A percentile compares a stretch with the other conserved stretches of the same genome.
These are phyloP conservation scores for Gautieria morchelliformis DNA, from an alignment of 768 basidiomycete genomes.

Conservation along the genomic window DNA sequence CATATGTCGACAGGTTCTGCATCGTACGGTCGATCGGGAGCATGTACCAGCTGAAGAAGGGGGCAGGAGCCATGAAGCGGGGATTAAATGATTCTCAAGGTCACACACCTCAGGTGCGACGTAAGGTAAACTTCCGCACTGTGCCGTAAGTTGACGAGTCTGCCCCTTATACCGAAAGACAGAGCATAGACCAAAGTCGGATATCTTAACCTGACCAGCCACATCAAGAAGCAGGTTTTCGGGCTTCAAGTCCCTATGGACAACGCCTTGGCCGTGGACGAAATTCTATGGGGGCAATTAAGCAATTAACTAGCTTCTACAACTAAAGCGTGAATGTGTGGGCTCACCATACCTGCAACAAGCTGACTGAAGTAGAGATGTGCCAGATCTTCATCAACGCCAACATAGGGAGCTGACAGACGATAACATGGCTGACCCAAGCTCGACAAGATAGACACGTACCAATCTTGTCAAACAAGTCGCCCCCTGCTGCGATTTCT, in stretches of 20 bases:
- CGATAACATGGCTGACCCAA: background rate
- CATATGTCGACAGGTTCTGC: slow-evolving; percentile 95
- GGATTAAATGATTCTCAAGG: background rate
- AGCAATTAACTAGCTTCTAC: background rate
- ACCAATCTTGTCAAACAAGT: slow-evolving; percentile 99
- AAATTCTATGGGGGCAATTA: slow-evolving; percentile 42
- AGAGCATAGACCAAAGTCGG: slow-evolving; percentile 89
- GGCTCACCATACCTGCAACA: slow-evolving; percentile 66
- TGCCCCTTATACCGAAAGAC: slow-evolving; percentile 86
- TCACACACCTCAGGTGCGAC: slow-evolving; percentile 80
- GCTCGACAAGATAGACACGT: slow-evolving; percentile 18
- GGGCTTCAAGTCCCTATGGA: slow-evolving; percentile 94
- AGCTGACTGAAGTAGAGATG: slow-evolving; percentile 88
- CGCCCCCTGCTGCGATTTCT: slow-evolving; percentile 88
- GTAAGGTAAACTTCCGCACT: slow-evolving; percentile 90
- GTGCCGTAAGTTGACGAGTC: slow-evolving; percentile 64
- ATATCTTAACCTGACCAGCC: slow-evolving; percentile 81
- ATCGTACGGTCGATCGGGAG: slow-evolving; percentile 42
- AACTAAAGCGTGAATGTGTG: background rate
- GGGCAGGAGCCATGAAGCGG: background rate
- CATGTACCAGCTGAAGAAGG: background rate
- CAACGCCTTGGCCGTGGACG: slow-evolving; percentile 83
- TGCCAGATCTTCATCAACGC: slow-evolving; percentile 77
- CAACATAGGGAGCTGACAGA: slow-evolving; percentile 67
- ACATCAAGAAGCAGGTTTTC: slow-evolving; percentile 87